Base-by-base conservation (phyloP, 202 grass and related monocot genomes). In the Hordeum pubiflorum region DNA sequence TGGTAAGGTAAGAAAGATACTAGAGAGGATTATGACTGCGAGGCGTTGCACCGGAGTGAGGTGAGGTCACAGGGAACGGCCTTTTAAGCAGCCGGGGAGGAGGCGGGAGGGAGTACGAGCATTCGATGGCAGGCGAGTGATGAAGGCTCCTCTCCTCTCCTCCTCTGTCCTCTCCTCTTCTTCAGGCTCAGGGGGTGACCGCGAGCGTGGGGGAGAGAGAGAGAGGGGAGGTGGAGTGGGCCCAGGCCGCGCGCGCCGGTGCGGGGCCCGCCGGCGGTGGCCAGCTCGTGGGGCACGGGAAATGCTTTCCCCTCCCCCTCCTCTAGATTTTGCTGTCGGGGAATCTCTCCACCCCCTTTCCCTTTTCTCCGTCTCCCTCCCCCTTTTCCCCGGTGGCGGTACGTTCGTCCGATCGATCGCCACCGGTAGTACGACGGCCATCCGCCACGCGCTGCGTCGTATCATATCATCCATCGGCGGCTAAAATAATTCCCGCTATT, bases 281-380 rank as follows among this genome's bases (percentile, higher is more conserved):
- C 6, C 68, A 34, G 77, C 86, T 84, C 70, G 82, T 79, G 63
- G 21, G 89, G 84, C 78, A 77, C 89, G 73, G 79, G 43, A 37
- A 58, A 64, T 85, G 86, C 83, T 87, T 83, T 62, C 69, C 13
- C 27, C 31, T 32, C 34, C 33, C 34, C 10, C 22, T 24, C 40
- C 78, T 76, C 87, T 89, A 89, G 92, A 94, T 96, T 90, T 96
- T 71, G 76, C 81, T 96, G 93, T 92, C 93, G 93, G 87, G 82
- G 85, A 92, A 90, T 89, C 89, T 91, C 86, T 87, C 82, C 85
- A 68, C 86, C 43, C 62, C 7, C 12, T 10, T 2, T 4, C 4
- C 27, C 22, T 37, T 50, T 57, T 29, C 13, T 2, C 15, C 57
- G 18, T 34, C 4, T 78, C 23, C 31, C 31, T 32, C 10, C 21